Evolutionary conservation across 2,329 filamentous ascomycete species (phyloP).

Genomic region (Aureobasidium sp.): DNA sequence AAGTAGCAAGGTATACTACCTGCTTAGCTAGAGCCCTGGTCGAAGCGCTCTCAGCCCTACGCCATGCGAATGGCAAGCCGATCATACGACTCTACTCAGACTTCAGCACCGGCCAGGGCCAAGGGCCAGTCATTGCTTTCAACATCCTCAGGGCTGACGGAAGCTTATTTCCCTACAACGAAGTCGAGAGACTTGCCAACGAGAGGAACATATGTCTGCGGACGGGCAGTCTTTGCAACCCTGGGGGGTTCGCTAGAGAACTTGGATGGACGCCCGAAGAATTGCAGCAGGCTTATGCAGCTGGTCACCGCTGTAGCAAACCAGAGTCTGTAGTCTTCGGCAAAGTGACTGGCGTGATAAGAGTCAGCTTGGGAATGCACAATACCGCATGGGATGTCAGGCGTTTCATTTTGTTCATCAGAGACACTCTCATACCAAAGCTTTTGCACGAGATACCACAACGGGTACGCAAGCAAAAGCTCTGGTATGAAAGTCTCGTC

Average conservation of each 20-base stretch:
- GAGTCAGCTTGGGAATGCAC: constrained; percentile 55
- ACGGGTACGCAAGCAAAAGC: constrained; percentile 2
- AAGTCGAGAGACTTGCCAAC: constrained; percentile 54
- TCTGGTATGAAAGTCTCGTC: neutral
- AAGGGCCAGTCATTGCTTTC: constrained; percentile 59
- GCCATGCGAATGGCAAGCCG: constrained; percentile 47
- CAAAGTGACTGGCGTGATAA: constrained; percentile 53
- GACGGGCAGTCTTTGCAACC: constrained; percentile 52
- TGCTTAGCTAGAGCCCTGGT: constrained; percentile 47
- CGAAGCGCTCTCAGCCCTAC: constrained; percentile 41
- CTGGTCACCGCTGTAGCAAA: constrained; percentile 52
- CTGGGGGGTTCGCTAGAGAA: constrained; percentile 43
- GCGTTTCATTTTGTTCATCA: no score
- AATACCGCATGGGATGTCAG: no score
- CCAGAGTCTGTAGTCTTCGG: constrained; percentile 49
- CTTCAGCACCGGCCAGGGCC: constrained; percentile 42
- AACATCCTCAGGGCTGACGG: constrained; percentile 52
- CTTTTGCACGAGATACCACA: no score
- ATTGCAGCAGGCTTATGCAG: constrained; percentile 48
- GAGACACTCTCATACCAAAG: no score
- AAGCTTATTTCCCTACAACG: constrained; percentile 48
- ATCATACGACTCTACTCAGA: constrained; percentile 53
- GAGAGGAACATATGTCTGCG: constrained; percentile 52
- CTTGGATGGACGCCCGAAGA: constrained; percentile 48
- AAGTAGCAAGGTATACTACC: constrained; percentile 52